Base-by-base conservation (phyloP, 2,329 filamentous ascomycete genomes). In the Aspergillus sp. region DNA sequence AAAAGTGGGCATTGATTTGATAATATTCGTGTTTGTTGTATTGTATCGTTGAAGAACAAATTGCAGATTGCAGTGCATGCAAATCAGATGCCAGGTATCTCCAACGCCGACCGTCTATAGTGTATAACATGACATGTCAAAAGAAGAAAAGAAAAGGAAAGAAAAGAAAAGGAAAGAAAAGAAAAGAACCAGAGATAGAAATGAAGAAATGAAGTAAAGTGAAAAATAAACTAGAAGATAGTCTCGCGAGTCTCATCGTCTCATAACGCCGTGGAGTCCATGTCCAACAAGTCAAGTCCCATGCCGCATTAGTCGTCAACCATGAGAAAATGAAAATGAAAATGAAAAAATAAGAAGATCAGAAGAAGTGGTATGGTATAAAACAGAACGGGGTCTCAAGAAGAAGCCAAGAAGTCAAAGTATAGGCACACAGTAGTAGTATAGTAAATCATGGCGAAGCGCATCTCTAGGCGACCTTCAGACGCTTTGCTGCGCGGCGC, bases 401-500 rank as follows among this genome's bases (percentile, higher is more conserved):
- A 50, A 39, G 35, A 37, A 35, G 21, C 21, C 9, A 12, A 43
- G 19, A n/a, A 31, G n/a, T 24, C 24, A 14, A 19, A 49, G 31
- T 33, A 49, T 49, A 50, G 24, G 27, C 45, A 50, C 17, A 31
- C 9, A 48, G 39, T 14, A 50, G n/a, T 46, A 12, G 17, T 19
- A 48, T 39, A 43, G 55, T 39, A 53, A 17, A 56, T 56, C 52
- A 58, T 21, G 44, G 15, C 7, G 33, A n/a, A 6, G 15, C n/a
- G n/a, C 21, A 23, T 21, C 57, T 62, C 62, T 66, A 58, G 52
- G 56, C 55, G 46, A 54, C 55, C 61, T 64, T 60, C 31, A 57
- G 33, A 24, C 69, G 67, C 65, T 72, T 73, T 55, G 69, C 66
- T 14, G 67, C 64, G 14, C 67, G 63, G 1, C 75, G 74, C 66